phyloP scores from a whole-genome alignment of 108 stramenopile species.

The Schizochytrium sp. region DNA sequence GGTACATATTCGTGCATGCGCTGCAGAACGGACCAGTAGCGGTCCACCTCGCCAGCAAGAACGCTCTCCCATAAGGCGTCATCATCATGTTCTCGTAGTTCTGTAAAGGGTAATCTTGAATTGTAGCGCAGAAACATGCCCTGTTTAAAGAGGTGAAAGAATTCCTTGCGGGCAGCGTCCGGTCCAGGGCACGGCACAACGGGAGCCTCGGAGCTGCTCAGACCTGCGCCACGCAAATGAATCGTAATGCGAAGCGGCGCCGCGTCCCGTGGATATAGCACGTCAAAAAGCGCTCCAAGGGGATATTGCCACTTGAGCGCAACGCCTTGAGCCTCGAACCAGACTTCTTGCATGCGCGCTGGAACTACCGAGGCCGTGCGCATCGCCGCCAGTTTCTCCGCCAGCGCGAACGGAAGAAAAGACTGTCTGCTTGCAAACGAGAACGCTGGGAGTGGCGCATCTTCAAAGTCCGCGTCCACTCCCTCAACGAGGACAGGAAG shows the following conservation, averaged over 20 bases:
- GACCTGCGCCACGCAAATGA: not conserved
- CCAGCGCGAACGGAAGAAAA: not conserved
- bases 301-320: not conserved
- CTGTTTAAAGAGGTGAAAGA: not conserved
- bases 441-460: not conserved
- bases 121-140: not conserved
- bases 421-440: not conserved
- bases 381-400: not conserved
- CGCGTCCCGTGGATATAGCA: not conserved
- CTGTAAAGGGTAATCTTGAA: not conserved
- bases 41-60: not conserved
- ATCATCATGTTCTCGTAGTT: not conserved
- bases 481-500: too few relatives aligned
- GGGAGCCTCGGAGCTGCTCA: not conserved
- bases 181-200: not conserved
- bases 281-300: not conserved
- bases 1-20: not conserved
- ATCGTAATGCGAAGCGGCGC: not conserved
- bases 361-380: not conserved
- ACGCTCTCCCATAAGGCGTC: not conserved
- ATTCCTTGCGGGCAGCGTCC: not conserved
- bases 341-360: not conserved
- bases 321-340: not conserved
- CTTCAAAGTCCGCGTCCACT: not conserved
- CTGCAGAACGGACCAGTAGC: not conserved